Evolutionary conservation across 2,329 filamentous ascomycete genomes (phyloP), one percentile per base, ranked within the genome.

Genomic region (Incumbomyces lentus): DNA sequence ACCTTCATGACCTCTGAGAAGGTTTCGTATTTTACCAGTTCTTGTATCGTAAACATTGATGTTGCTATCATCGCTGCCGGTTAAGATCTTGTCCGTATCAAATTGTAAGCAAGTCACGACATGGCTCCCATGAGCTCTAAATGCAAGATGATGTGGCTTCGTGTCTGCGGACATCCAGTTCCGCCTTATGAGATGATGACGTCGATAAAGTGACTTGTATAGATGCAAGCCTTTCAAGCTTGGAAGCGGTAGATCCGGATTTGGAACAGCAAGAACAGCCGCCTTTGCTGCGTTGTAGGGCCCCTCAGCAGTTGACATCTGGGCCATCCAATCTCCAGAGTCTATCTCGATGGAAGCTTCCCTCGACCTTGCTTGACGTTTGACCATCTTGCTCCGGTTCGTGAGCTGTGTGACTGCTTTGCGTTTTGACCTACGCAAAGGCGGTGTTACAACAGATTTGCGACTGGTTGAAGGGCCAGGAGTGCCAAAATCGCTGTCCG

Each of bases 21-120:
- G 86, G 59, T 81, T 86, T 40, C 85, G 79, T 31, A 95, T 68
- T 53, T 84, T 84, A 49, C 92, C 92, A 0, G 89, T 95, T 67
- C 92, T 93, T 11, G 92, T 96, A 61, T 96, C 89, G 64, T 96
- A 98, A 29, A 98, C 88, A 58, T 98, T 89, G 59, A 98, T 98
- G 52, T 95, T 82, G 3, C 89, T 95, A 62, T 98, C 92, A 62
- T 98, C 92, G 60, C 90, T 96, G 19, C 92, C 92, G 1, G 92
- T 98, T 55, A 98, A 76, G 55, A 98, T 95, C 67, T 96, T 96
- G 71, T 98, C 89, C 40, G 89, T 86, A 60, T 98, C 92, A 58
- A 98, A 98, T 62, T 98, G 89, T 45, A 98, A 74, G 62, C 92
- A 98, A 13, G 92, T 98, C 44, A 98, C 94, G 51, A 98, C 92